Evolutionary conservation across 2,329 filamentous ascomycete genomes (phyloP).

Genomic region (Ustilaginoidea virens): DNA sequence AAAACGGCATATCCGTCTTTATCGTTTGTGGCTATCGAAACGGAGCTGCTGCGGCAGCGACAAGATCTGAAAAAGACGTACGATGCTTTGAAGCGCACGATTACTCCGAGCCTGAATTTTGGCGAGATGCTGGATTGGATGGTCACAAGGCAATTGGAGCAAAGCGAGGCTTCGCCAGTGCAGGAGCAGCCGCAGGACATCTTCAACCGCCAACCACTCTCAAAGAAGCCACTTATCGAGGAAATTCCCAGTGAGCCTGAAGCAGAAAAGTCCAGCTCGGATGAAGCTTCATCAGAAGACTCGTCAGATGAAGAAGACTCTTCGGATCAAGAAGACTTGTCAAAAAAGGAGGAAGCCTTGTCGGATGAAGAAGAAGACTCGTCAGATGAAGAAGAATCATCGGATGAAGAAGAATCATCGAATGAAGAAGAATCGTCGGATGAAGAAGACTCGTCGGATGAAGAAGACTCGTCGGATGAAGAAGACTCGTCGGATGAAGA

Average conservation of each 20-base stretch:
- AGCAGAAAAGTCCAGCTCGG: conserved; percentile 4
- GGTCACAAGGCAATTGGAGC: conserved; percentile 7
- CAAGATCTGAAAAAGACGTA: conserved; percentile 24
- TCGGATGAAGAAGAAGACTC: no score
- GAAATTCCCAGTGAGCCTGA: conserved; percentile 5
- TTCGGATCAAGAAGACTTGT: no score
- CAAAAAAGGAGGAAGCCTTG: no score
- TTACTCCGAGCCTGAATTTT: conserved; percentile 17
- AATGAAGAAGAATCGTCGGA: no score
- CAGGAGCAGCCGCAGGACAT: not conserved
- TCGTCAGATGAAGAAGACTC: no score
- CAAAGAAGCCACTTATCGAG: conserved; percentile 14
- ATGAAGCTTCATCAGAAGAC: conserved; percentile 5
- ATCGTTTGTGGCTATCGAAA: conserved; percentile 18
- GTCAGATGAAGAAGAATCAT: no score
- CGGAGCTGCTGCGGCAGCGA: conserved; percentile 16
- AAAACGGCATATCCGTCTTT: conserved; percentile 28
- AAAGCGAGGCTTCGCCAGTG: conserved; percentile 1
- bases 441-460: no score
- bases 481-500: no score
- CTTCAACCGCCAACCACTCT: conserved; percentile 1
- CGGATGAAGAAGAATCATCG: no score
- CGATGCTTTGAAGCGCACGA: conserved; percentile 15
- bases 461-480: no score
- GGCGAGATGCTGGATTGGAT: conserved; percentile 17